A percentile compares a stretch with the other conserved stretches of the same genome.
Conservation (phyloP, 108 stramenopile species). For the Fistulifera solaris region DNA sequence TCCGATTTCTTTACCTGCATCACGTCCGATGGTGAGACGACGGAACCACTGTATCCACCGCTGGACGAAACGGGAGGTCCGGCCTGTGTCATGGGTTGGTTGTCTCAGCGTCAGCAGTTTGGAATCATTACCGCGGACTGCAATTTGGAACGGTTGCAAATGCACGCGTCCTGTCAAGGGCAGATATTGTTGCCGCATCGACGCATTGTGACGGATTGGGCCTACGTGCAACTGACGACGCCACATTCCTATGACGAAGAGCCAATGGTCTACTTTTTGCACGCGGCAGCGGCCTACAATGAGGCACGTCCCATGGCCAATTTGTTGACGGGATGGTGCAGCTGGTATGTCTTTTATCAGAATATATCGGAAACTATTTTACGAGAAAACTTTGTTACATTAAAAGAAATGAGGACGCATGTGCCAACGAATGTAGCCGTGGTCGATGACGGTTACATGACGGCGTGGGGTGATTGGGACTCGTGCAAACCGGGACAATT, state of each 20-base stretch:
- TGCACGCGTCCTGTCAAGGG: constrained; percentile 68
- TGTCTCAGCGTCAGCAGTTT: constrained; percentile 77
- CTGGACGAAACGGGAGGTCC: constrained; percentile 82
- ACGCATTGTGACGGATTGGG: constrained; percentile 60
- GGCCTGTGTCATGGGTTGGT: constrained; percentile 75
- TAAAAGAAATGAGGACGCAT: constrained; percentile 40
- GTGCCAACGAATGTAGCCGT: constrained; percentile 75
- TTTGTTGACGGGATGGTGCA: constrained; percentile 85
- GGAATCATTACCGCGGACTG: constrained; percentile 63
- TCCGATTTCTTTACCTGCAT: constrained; percentile 83
- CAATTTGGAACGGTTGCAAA: constrained; percentile 32
- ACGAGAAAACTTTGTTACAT: constrained; percentile 53
- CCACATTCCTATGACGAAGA: constrained; percentile 80
- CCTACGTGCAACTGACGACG: constrained; percentile 62
- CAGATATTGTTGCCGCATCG: constrained; percentile 20
- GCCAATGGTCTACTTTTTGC: constrained; percentile 79
- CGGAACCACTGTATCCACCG: constrained; percentile 16
- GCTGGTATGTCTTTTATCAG: constrained; percentile 91
- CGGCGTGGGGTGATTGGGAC: constrained; percentile 92
- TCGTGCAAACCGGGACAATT: constrained; percentile 71
- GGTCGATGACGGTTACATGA: constrained; percentile 94
- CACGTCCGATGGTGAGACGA: constrained; percentile 32
- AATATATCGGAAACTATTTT: constrained; percentile 73
- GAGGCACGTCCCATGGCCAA: constrained; percentile 64
- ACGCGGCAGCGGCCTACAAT: constrained; percentile 66